Evolutionary conservation across 1,139 yeast species (phyloP).

Genomic region (Geotrichum aggregatum): DNA sequence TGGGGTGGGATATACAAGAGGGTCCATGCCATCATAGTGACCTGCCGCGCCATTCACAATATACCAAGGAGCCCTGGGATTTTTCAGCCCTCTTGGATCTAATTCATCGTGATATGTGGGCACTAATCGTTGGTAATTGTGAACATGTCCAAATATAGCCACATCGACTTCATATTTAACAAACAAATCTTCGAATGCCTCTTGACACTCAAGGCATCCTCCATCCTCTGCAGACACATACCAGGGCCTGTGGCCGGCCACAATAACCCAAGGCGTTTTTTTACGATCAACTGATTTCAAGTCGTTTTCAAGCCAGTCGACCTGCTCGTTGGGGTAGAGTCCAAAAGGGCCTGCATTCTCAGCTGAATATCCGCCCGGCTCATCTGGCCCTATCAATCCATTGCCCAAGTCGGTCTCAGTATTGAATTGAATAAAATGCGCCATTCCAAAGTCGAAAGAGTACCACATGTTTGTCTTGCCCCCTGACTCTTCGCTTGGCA

Average conservation of each 20-base stretch:
- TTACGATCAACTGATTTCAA: conserved; percentile 37
- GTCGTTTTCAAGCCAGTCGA: conserved; percentile 44
- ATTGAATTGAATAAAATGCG: conserved; percentile 34
- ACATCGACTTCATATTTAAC: conserved; percentile 32
- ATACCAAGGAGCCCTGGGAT: conserved; percentile 35
- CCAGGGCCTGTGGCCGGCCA: conserved; percentile 42
- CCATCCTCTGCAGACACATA: conserved; percentile 28
- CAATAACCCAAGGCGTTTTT: conserved; percentile 37
- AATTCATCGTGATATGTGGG: conserved; percentile 28
- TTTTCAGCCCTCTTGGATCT: conserved; percentile 33
- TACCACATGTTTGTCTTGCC: conserved; percentile 34
- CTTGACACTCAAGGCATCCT: conserved; percentile 30
- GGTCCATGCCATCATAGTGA: conserved; percentile 34
- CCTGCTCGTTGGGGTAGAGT: conserved; percentile 29
- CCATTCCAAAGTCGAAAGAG: conserved; percentile 36
- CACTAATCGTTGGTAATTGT: conserved; percentile 31
- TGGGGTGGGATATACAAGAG: conserved; percentile 21
- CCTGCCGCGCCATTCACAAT: conserved; percentile 36
- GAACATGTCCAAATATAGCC: conserved; percentile 34
- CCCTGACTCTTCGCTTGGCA: conserved; percentile 31
- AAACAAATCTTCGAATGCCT: conserved; percentile 33
- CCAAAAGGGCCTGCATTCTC: conserved; percentile 32
- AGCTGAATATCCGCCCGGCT: conserved; percentile 26
- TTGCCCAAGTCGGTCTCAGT: conserved; percentile 35
- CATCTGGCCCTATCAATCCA: conserved; percentile 32